Evolutionary conservation across 345 rosid genomes (phyloP).

Genomic region (Corchorus olitorius): DNA sequence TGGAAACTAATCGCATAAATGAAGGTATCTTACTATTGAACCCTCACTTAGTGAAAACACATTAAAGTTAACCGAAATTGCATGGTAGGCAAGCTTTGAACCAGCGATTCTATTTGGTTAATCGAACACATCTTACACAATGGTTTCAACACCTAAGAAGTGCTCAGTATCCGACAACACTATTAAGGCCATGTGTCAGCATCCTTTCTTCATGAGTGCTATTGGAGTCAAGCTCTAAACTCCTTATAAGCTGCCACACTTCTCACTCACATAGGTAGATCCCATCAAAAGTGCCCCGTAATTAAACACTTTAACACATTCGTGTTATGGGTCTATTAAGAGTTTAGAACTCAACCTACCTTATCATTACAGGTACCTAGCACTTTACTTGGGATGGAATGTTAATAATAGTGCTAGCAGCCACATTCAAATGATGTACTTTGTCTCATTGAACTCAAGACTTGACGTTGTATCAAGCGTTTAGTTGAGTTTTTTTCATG

Average conservation of each 20-base stretch:
- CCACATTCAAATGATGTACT: not conserved
- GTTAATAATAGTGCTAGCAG: no score
- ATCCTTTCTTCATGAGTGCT: not conserved
- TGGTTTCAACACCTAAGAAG: not conserved
- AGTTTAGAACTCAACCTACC: no score
- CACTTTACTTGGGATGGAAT: no score
- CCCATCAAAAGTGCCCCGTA: no score
- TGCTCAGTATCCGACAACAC: not conserved
- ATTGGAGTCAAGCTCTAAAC: not conserved
- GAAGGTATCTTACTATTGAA: no score
- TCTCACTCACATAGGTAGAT: not conserved
- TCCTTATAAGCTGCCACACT: not conserved
- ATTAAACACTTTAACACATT: no score
- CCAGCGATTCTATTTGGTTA: not conserved
- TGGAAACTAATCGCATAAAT: no score
- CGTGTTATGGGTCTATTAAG: no score
- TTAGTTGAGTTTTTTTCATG: not conserved
- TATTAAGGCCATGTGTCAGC: not conserved
- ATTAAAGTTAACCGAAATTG: not conserved
- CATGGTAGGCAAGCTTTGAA: not conserved
- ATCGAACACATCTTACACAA: not conserved
- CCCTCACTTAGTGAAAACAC: no score
- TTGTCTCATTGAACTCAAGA: not conserved
- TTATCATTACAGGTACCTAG: no score
- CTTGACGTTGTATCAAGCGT: not conserved